Evolutionary conservation across 768 basidiomycete genomes (phyloP), one percentile per base, ranked within the genome.

Genomic region (Mycena vitilis): DNA sequence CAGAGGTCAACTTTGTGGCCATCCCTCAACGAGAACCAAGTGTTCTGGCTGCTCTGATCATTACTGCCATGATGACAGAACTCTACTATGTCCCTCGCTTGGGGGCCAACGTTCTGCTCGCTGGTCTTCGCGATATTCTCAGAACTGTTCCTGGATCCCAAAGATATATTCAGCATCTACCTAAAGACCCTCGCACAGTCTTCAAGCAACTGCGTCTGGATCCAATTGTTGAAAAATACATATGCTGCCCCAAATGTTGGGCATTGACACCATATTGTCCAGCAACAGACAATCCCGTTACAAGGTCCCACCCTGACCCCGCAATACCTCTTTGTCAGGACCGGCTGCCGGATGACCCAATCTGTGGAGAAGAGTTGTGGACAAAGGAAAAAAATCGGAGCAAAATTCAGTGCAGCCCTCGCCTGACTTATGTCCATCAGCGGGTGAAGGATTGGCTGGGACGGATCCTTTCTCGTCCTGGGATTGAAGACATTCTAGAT

Each of bases 201-300:
- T n/a, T 15, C 12, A 56, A 45, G 7, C 58, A 49, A 12, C 72
- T 76, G 18, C 45, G 68, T 60, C 60, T 80, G 5, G 75, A 79
- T 48, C 75, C 78, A 1, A 56, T 73, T 15, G 71, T 70, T 1
- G 58, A 52, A 0, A 53, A 63, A 20, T 78, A 70, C 61, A 11
- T 78, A 0, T 69, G 53, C 30, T 80, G 79, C 52, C 71, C 75
- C 4, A 55, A 2, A 0, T 80, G 78, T 59, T 74, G 73, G 57
- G 60, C 49, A 11, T 59, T 78, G 2, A 74, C 72, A 44, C 70
- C 75, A 8, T 68, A 72, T 10, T 45, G 44, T 20, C 16, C 44
- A 15, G 40, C 10, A 2, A 45, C 13, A 7, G 54, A 55, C 23
- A 63, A 58, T 20, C 56, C 63, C 1, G 52, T 54, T 37, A 67